Evolutionary conservation across 768 basidiomycete genomes (phyloP), one percentile per base, ranked within the genome.

Genomic region (Trametes coccinea): DNA sequence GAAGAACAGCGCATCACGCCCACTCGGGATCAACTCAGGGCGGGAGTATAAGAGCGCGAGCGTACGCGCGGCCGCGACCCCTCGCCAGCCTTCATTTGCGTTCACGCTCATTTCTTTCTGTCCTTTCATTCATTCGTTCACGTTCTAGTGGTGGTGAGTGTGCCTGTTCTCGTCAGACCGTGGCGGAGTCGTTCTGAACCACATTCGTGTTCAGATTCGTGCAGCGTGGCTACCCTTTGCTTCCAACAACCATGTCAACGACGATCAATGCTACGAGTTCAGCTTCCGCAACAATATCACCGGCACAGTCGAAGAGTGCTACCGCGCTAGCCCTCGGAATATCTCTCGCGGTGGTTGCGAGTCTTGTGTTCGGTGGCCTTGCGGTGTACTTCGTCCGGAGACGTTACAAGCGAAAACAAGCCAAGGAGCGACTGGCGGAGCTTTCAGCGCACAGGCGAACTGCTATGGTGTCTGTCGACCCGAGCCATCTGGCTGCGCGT

Each of bases 381-480:
- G 62, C 48, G 17, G 43, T 53, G 0, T 64, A 64, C 34, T 60
- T 60, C 37, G 58, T 64, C 31, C 62, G 62, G 30, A 49, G 62
- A 11, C 58, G 54, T 9, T 47, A 51, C 30, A 53, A 43, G 59
- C 33, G n/a, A 27, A 64, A 47, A 44, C 39, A 43, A 33, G 43
- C 6, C 11, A 29, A 39, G 34, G 53, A 51, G 50, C 47, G 41
- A 7, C 48, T 17, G 31, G 54, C 50, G 44, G 62, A 64, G 45
- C 29, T 59, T 27, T 56, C 53, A 5, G 47, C 62, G 9, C 47
- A 64, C 33, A 60, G 62, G 30, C 40, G 62, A 34, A 64, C 62
- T 1, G 59, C 59, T 31, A 64, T 64, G 62, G 62, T 64, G 4
- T 45, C 62, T 11, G 62, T 64, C 33, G 62, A 64, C 43, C 62